Evolutionary conservation across 495 filamentous ascomycete genomes (phyloP), one percentile per base, ranked within the genome.

Genomic region (Aspergillus cavernicola): DNA sequence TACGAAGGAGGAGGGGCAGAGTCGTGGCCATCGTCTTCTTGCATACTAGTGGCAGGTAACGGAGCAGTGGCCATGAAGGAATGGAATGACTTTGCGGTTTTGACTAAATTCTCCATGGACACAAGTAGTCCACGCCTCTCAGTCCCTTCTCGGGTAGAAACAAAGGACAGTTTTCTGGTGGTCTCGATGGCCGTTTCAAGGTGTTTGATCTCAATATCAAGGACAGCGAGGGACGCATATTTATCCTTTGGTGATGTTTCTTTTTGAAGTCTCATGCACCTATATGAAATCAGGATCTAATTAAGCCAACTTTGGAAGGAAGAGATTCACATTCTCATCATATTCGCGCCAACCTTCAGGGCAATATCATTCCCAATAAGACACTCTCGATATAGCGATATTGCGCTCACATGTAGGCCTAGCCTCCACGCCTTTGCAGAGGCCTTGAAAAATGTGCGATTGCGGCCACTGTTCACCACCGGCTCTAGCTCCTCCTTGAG

Each of bases 321-420:
- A 24, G 6, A 15, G 6, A 49, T 29, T 37, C 45, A 49, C 45
- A 49, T 49, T 31, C 9, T 49, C 31, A 35, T 49, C 29, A 45
- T 28, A 18, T 8, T 18, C n/a, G 42, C 15, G 8, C 45, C 45
- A 49, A 49, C 31, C 18, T 37, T 49, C 31, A 49, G n/a, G 0
- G 33, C 7, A 6, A 8, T 18, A 3, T 37, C 5, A 23, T 37
- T 15, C 8, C 7, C 4, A 11, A 12, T 16, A 29, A 49, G 32
- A 4, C 31, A 31, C 6, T 29, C 29, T 16, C 33, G 29, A 36
- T 37, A 49, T 10, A 9, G 36, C 5, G 33, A 20, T 3, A 49
- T 49, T 3, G 3, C n/a, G 2, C 29, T 7, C 10, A 49, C 16
- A 22, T 37, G 6, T 13, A 36, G 11, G 13, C 45, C 45, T n/a